Evolutionary conservation across 805 yeast genomes (phyloP), one percentile per base, ranked within the genome.

Genomic region (Ogataea corticis): DNA sequence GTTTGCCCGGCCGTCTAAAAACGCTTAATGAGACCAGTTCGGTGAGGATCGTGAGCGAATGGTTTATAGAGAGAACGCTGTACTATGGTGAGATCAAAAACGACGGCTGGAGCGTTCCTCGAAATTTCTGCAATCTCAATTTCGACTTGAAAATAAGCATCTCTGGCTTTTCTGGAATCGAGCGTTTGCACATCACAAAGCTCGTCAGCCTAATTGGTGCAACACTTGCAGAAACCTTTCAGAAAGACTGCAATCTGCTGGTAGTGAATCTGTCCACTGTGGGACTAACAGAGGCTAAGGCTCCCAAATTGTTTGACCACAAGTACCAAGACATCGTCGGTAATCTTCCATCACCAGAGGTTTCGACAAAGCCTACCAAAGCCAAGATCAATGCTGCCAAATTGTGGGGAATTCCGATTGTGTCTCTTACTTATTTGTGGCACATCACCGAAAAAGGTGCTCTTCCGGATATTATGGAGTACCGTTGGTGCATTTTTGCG

Each of bases 321-420:
- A 58, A 61, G 45, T 63, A 56, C 32, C 59, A 65, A 11, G 72
- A 70, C 31, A 56, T 65, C 3, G 33, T 65, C 2, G 44, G 40
- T 12, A 37, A 45, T 1, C 39, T 45, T 3, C 34, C 49, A 2
- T 39, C 59, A 0, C 21, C 27, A 3, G 36, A 35, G 15, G 23
- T 15, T 6, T 49, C 51, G 2, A 32, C 66, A 2, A 59, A 70
- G 7, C 70, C 83, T 1, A 71, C 83, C 3, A 75, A 69, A 43
- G 76, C 71, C 45, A 82, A 82, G 53, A 71, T 82, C 38, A 66
- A 67, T 41, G 85, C 85, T 27, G 82, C 85, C 1, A 79, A 78
- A 47, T 65, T 65, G 27, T 77, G 85, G 78, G 57, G 63, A 25
- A 73, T 81, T 11, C 87, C 87, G 0, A 73, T 82, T n/a, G 75